Evolutionary conservation across 768 basidiomycete genomes (phyloP), one percentile per base, ranked within the genome.

Genomic region (Trametopsis cervina): DNA sequence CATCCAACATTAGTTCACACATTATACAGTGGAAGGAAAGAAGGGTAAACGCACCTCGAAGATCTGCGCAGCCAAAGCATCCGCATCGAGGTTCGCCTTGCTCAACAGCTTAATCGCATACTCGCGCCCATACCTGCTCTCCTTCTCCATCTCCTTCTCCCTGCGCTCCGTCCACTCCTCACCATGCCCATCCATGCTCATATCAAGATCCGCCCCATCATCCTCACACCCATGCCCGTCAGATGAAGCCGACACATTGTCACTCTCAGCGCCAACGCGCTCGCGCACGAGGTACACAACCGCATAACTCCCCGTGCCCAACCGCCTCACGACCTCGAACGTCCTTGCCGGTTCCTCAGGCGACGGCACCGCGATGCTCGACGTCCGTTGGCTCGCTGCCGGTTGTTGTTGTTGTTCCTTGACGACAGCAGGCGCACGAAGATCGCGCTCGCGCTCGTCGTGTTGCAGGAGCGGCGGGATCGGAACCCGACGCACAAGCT

Each of bases 51-150:
- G 35, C 54, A 87, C 89, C 80, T 98, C 95, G 58, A 89, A 81
- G 70, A 95, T 77, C 68, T 98, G 96, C 4, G 93, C 81, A 26
- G 76, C 79, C 58, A 96, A 73, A 55, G 87, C 85, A 45, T 95
- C 93, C 56, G 84, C 77, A 67, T 89, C 83, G 53, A 96, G 83
- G 72, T 97, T 86, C 44, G 84, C 86, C 68, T 97, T 98, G 64
- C 89, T 91, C 54, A 98, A 73, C 66, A 90, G 88, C 75, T 99
- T 98, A 69, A 98, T 79, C n/a, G 96, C 96, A 65, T 83, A 89
- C 62, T 92, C 80, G 49, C 84, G 76, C 20, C 88, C 89, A 54
- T 90, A 88, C 49, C 66, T 63, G 36, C 47, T 57, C 23, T 29
- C 39, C 6, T 22, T 29, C 29, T 18, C 20, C 40, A n/a, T 29